Conservation (phyloP, 805 yeast species). For the Candida krabiensis region DNA sequence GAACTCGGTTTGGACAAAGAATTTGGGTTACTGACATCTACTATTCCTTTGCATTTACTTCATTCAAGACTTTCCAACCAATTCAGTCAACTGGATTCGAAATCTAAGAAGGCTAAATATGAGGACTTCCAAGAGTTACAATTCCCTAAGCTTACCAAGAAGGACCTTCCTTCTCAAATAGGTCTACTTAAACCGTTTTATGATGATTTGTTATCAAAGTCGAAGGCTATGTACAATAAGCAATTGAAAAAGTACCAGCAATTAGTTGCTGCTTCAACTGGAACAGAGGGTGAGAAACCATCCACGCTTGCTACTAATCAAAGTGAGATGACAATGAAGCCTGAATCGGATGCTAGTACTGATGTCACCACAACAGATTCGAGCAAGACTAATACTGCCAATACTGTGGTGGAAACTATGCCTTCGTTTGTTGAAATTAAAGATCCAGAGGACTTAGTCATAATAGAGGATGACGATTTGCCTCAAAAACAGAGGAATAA, state of each 20-base stretch:
- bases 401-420: conserved; percentile 7
- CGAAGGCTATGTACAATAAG: conserved; percentile 42
- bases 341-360: conserved; percentile 14
- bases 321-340: conserved; percentile 1
- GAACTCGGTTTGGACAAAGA: conserved; percentile 94
- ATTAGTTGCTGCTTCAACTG: conserved; percentile 10
- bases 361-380: not conserved
- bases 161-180: conserved; percentile 52
- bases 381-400: not conserved
- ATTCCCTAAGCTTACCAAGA: conserved; percentile 52
- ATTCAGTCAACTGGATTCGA: conserved; percentile 45
- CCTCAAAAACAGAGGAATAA: conserved; percentile 75
- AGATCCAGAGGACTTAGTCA: conserved; percentile 42
- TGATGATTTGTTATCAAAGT: conserved; percentile 40
- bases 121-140: conserved; percentile 63
- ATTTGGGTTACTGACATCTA: conserved; percentile 75
- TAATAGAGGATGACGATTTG: conserved; percentile 82
- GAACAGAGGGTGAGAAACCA: not conserved
- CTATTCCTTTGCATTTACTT: conserved; percentile 86
- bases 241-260: conserved; percentile 41
- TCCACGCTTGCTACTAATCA: not conserved
- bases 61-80: conserved; percentile 72
- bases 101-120: conserved; percentile 50
- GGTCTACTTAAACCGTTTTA: conserved; percentile 60
- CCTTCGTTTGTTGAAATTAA: conserved; percentile 24